Percentiles rank a stretch among this genome's conserved stretches.
These are phyloP conservation scores for Diaporthe vexans DNA, from an alignment of 2,329 filamentous ascomycete species.

Conservation along the genomic window DNA sequence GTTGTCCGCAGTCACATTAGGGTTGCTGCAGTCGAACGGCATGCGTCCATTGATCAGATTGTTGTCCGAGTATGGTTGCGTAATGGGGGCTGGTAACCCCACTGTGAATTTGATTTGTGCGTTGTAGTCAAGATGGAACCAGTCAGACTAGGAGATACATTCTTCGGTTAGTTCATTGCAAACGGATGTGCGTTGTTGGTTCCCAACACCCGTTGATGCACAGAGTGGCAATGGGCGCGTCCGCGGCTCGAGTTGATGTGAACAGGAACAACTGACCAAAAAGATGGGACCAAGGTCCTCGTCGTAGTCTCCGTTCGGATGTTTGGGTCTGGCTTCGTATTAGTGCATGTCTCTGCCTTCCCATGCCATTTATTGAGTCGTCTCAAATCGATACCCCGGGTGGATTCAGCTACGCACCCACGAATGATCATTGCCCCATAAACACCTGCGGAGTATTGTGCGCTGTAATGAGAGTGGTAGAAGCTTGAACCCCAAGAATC, in stretches of 20 bases:
- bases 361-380: no score
- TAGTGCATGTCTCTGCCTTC: neutral
- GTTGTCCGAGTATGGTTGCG: neutral
- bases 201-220: neutral
- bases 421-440: neutral
- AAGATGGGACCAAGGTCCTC: neutral
- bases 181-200: neutral
- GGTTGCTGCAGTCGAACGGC: constrained; percentile 3
- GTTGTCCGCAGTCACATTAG: neutral
- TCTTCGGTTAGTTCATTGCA: neutral
- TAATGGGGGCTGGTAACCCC: neutral
- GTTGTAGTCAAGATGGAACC: neutral
- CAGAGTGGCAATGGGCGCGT: neutral
- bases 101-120: neutral
- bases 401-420: neutral
- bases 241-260: neutral
- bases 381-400: neutral
- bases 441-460: neutral
- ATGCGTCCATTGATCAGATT: neutral
- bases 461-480: neutral
- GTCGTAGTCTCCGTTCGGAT: neutral
- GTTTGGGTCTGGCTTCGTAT: neutral
- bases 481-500: neutral
- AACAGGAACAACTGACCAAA: neutral
- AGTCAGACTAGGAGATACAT: neutral